phyloP scores from a whole-genome alignment of 306 rosid genomes.

The Cucurbita pepo region DNA sequence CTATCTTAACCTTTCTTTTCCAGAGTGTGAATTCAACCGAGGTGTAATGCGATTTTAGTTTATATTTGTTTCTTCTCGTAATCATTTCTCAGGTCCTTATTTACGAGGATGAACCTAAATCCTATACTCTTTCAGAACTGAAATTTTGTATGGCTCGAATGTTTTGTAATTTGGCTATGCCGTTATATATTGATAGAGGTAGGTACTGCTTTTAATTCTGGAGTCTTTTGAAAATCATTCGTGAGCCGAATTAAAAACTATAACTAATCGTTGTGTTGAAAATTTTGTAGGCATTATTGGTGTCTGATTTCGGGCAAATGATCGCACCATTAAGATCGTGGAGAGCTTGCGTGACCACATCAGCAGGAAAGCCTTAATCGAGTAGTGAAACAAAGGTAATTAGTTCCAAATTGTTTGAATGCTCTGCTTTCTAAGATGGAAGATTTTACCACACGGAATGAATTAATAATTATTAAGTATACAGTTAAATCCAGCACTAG shows the following conservation, averaged over 20 bases:
- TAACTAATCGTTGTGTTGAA: background rate
- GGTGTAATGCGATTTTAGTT: background rate
- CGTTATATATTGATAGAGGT: background rate
- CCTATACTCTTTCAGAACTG: background rate
- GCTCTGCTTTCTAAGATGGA: background rate
- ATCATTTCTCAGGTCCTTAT: background rate
- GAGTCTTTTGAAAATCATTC: background rate
- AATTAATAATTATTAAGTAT: no score
- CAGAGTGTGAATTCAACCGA: background rate
- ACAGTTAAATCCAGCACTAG: background rate
- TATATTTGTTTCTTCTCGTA: background rate
- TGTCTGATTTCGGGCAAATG: conserved; percentile 86
- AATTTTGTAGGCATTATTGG: conserved; percentile 49
- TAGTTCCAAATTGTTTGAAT: background rate
- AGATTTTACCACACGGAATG: background rate
- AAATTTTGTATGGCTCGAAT: background rate
- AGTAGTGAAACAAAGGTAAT: conserved; percentile 83
- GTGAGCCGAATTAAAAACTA: background rate
- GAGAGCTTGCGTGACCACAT: conserved; percentile 72
- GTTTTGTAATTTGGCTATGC: background rate
- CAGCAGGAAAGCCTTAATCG: conserved; percentile 80
- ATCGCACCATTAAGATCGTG: conserved; percentile 66
- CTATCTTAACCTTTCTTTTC: background rate
- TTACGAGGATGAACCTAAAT: background rate
- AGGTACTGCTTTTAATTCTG: background rate